Evolutionary conservation across 352 stramenopile genomes (phyloP), one percentile per base, ranked within the genome.

Genomic region (Peronospora farinosa): DNA sequence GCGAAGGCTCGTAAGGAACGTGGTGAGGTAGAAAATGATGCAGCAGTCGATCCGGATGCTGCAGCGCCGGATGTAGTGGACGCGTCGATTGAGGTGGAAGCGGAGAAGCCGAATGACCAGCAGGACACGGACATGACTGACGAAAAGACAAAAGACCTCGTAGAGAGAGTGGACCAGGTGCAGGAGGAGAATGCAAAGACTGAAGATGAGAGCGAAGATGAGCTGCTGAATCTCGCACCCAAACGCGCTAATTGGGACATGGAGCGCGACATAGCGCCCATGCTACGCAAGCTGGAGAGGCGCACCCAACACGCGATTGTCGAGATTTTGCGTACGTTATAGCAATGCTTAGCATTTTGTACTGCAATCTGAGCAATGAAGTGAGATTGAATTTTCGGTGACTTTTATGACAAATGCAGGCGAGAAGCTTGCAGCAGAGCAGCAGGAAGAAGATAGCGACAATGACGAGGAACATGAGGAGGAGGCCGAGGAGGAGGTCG

Each of bases 241-340:
- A 92, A 91, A 64, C 80, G 79, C 16, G 80, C 81, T 15, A 94
- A 91, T 47, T 94, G 81, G 80, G 84, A 94, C 47, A 88, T 94
- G 49, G 81, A 92, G 53, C 77, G 84, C 21, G 81, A 91, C 40
- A 87, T 94, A 47, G 84, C 78, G 15, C 83, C 83, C 9, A 85
- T 92, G 75, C 70, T 94, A 28, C 88, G 89, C 62, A 94, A 88
- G 50, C 65, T 94, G 13, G 84, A 94, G 57, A 73, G 74, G 25
- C 78, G 84, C 54, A 94, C 84, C 36, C 84, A 92, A 56, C 81
- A 92, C 50, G 70, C 77, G 21, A 88, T 94, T 47, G 84, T 91
- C 25, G 80, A 94, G 62, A 90, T 94, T 52, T 44, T 94, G 15
- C 79, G 81, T 92, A 70, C 55, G 76, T 72, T n/a, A 12, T 51